These are phyloP conservation scores for Myxozyma udenii DNA, from an alignment of 805 yeast species.

Conservation along the genomic window DNA sequence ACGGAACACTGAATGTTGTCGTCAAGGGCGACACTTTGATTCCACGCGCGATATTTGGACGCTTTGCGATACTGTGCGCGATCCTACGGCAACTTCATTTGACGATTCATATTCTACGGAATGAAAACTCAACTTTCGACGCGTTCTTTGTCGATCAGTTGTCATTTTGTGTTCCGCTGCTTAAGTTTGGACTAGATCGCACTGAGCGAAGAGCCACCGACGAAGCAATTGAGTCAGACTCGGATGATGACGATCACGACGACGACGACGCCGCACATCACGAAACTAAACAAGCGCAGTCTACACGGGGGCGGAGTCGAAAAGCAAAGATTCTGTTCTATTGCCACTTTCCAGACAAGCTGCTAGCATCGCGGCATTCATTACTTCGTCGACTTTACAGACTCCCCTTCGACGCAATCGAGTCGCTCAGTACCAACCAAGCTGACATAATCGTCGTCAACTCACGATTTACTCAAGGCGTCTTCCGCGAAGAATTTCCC, in stretches of 20 bases:
- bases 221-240: not conserved
- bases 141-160: conserved; percentile 84
- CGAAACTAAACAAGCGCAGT: conserved; percentile 6
- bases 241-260: not conserved
- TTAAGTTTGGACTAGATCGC: conserved; percentile 40
- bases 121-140: conserved; percentile 54
- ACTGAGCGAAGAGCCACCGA: not conserved
- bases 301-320: not conserved
- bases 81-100: conserved; percentile 76
- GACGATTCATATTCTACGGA: conserved; percentile 44
- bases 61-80: conserved; percentile 77
- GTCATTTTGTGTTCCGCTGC: conserved; percentile 74
- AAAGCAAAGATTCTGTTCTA: conserved; percentile 67
- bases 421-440: conserved; percentile 70
- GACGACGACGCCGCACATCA: not conserved
- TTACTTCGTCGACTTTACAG: conserved; percentile 64
- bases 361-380: conserved; percentile 56
- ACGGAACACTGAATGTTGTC: conserved; percentile 51
- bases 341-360: conserved; percentile 94
- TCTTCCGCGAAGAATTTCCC: conserved; percentile 64
- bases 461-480: conserved; percentile 72
- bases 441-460: conserved; percentile 85
- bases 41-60: conserved; percentile 65
- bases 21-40: conserved; percentile 78
- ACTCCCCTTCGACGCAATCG: conserved; percentile 76